Evolutionary conservation across 371 early-diverging fungal species (phyloP), one percentile per base, ranked within the genome.

Genomic region (Haplosporangium sp.): DNA sequence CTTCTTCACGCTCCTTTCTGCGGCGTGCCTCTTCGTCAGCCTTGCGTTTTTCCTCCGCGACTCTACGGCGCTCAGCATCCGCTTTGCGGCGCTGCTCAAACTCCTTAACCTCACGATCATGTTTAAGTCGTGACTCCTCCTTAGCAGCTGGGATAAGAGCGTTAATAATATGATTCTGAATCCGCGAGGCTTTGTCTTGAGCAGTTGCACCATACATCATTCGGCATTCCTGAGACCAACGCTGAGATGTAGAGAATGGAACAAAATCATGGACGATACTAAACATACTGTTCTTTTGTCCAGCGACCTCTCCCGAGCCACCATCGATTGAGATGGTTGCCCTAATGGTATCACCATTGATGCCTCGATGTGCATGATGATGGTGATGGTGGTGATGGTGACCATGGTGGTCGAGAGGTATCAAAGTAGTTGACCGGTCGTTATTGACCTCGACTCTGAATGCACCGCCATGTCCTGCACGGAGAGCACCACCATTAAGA

Each of bases 221-320:
- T 9, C 92, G 90, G 17, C 91, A 92, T 81, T 96, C 97, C 77
- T 96, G 95, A 17, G 88, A 86, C 97, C 97, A 97, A 0, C 98
- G 91, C 72, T 96, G 95, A 17, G 86, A 68, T 1, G 95, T 93
- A 4, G 91, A 85, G 86, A 92, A 84, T 7, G 95, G 94, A 59
- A 86, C 88, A 79, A 92, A 94, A 37, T 91, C 89, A 57, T 93
- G 90, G 11, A 92, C 85, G 3, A 89, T 85, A 2, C 88, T 68
- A 50, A 90, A 78, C 39, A 88, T 83, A 44, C 87, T 87, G 13
- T 63, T 42, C 58, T 72, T 74, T 27, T 47, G 39, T n/a, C 67
- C 52, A 13, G 40, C n/a, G 6, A 38, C 40, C 4, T 83, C 84
- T 2, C 59, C 59, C 11, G 59, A 17, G 15, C 40, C 40, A 5